Evolutionary conservation across 2,329 filamentous ascomycete genomes (phyloP), one percentile per base, ranked within the genome.

Genomic region (Alternaria sp.): DNA sequence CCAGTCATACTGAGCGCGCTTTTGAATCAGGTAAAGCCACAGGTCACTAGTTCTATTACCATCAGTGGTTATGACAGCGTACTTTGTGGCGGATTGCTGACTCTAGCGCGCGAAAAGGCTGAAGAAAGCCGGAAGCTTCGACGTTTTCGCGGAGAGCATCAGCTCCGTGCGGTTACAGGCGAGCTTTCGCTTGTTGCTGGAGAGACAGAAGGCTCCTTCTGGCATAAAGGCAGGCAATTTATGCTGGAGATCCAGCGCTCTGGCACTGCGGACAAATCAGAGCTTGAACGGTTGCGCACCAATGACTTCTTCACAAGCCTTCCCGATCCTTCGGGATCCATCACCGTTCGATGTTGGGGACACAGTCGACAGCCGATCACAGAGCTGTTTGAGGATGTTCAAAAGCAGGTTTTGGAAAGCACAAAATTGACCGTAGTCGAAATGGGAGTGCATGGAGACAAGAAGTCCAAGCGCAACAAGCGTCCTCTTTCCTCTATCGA

Each of bases 401-500:
- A 51, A 12, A 33, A 58, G 30, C 57, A 55, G 15, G n/a, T 55
- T 11, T 25, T 15, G 3, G 33, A 61, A 41, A 43, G 21, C 47
- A 20, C 21, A 7, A 14, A 58, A 30, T 25, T 64, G n/a, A 47
- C 21, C 10, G 41, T 57, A 10, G 23, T 54, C 11, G 50, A 61
- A 15, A 20, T 64, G 23, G 37, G 23, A 20, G 46, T 43, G 21
- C 3, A n/a, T 30, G 11, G 4, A 9, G 44, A 58, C 6, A 55
- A 20, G 20, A 5, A 10, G 30, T 28, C 20, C 3, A 9, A 28
- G n/a, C 46, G 50, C 25, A 49, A 50, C 23, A 61, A 65, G 33
- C 63, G 55, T n/a, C 57, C 57, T n/a, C 37, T 64, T 1, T 55
- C 57, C 7, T 61, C 58, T 5, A 44, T 66, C 18, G 64, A 66